phyloP scores from a whole-genome alignment of 768 basidiomycete genomes.

The Trametes coccinea region DNA sequence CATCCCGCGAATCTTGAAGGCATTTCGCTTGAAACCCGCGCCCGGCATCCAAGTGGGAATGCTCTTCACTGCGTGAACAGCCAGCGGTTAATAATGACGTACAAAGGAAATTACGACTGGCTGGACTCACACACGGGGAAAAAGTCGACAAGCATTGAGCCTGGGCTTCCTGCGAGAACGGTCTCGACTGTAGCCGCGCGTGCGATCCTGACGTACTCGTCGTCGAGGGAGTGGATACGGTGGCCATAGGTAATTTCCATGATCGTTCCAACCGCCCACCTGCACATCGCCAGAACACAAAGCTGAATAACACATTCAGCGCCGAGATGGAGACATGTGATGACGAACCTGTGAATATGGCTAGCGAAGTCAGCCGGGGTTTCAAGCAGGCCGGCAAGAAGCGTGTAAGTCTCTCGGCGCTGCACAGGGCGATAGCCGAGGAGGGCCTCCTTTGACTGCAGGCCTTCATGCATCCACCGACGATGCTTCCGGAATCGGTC shows the following conservation, averaged over 20 bases:
- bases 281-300: conserved; percentile 16
- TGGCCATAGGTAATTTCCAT: conserved; percentile 37
- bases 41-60: conserved; percentile 28
- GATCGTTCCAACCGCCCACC: conserved; percentile 33
- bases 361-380: conserved; percentile 28
- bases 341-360: conserved; percentile 30
- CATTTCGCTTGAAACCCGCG: conserved; percentile 26
- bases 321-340: not conserved
- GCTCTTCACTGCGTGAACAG: conserved; percentile 22
- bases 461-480: conserved; percentile 30
- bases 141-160: conserved; percentile 37
- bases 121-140: conserved; percentile 33
- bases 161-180: conserved; percentile 27
- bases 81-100: not conserved
- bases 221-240: conserved; percentile 31
- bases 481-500: conserved; percentile 32
- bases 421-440: conserved; percentile 27
- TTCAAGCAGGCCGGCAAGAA: conserved; percentile 31
- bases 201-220: conserved; percentile 32
- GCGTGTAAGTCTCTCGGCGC: conserved; percentile 27
- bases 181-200: conserved; percentile 29
- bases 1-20: conserved; percentile 12
- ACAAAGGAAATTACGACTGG: not conserved
- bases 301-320: not conserved
- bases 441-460: conserved; percentile 20